Base-by-base conservation (phyloP, 2,329 filamentous ascomycete genomes). In the Magnaporthiopsis poae region DNA sequence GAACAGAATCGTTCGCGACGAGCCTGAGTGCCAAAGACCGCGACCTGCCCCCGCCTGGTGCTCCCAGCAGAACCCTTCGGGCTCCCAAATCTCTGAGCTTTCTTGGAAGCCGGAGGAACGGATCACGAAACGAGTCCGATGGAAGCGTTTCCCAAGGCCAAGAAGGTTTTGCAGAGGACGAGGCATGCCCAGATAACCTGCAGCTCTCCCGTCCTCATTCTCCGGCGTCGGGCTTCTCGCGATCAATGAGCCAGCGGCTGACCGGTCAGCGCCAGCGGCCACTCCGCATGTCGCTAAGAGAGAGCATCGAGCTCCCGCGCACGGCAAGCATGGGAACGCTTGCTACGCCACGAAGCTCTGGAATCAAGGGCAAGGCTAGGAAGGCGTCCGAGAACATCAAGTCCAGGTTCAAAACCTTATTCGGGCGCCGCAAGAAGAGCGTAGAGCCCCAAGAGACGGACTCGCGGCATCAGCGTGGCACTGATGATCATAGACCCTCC, bases 351-450 rank as follows among this genome's bases (percentile, higher is more conserved):
- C 77, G 75, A 56, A 72, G 77, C 27, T 73, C 73, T 5, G 75
- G 75, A 4, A 70, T 88, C 35, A 81, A 79, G 62, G 76, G 78
- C 36, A 86, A 82, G 64, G 84, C 85, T 13, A 81, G 88, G 31
- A 87, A 86, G 39, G 84, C 87, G 18, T 90, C 89, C 0, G 82
- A 80, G 21, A 84, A 82, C 0, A 71, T 92, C 59, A 89, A 82
- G 71, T 82, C 80, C 63, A 90, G 81, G 76, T 79, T 31, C 84
- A 87, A 68, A 84, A 87, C 66, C 78, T 86, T 21, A 76, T 64
- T 68, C 15, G 67, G 63, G 0, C 60, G 66, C 60, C 25, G 27
- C 18, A 65, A 60, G 33, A 65, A 65, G 33, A 52, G 35, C 27
- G 35, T 63, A 5, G 62, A 52, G 25, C 18, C 21, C 36, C 27